Percentiles rank a stretch among this genome's conserved stretches.
Evolutionary conservation across 768 basidiomycete genomes (phyloP).

Genomic region (Aureoboletus auriporus): DNA sequence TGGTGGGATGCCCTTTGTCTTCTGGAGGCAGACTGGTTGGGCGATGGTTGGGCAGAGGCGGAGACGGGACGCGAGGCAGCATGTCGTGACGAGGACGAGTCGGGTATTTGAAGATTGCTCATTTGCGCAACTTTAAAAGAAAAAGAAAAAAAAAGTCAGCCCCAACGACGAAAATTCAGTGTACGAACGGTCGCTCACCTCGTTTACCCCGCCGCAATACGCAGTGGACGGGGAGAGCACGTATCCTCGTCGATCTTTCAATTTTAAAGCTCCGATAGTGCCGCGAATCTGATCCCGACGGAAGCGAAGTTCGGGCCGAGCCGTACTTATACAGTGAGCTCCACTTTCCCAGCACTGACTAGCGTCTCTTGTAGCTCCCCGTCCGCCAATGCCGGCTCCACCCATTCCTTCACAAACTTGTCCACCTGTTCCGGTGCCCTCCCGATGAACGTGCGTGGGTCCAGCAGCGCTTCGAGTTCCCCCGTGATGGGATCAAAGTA

Average conservation of each 20-base stretch:
- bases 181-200: no score
- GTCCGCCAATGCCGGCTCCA: slow-evolving; percentile 72
- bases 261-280: slow-evolving; percentile 15
- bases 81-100: slow-evolving; percentile 45
- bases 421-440: slow-evolving; percentile 95
- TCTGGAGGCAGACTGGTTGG: slow-evolving; percentile 42
- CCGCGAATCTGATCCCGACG: slow-evolving; percentile 13
- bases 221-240: slow-evolving; percentile 4
- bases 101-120: slow-evolving; percentile 43
- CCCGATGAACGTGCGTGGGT: slow-evolving; percentile 88
- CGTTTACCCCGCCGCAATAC: no score
- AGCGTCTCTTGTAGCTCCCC: slow-evolving; percentile 53
- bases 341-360: slow-evolving; percentile 50
- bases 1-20: slow-evolving; percentile 73
- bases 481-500: slow-evolving; percentile 88
- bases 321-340: slow-evolving; percentile 43
- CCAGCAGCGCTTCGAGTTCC: slow-evolving; percentile 73
- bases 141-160: no score
- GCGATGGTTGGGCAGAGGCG: slow-evolving; percentile 50
- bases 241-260: slow-evolving; percentile 11
- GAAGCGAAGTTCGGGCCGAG: slow-evolving; percentile 19
- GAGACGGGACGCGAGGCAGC: slow-evolving; percentile 52
- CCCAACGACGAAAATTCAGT: no score
- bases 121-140: slow-evolving; percentile 8
- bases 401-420: slow-evolving; percentile 82